Evolutionary conservation across 1,284 basidiomycete species (phyloP), one percentile per base, ranked within the genome.

Genomic region (Puccinia triticina): DNA sequence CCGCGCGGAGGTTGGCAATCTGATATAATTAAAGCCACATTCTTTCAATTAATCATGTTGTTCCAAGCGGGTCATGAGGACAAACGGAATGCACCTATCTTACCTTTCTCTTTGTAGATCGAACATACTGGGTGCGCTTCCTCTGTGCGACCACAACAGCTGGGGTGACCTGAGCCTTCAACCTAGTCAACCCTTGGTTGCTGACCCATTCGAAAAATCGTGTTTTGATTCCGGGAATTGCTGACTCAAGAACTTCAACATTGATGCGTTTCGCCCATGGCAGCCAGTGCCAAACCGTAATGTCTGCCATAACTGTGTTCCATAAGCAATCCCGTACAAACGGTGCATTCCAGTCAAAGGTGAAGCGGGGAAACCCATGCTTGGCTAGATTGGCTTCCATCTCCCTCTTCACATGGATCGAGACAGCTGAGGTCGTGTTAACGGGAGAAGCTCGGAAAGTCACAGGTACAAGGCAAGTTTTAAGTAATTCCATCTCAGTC

Each of bases 51-150:
- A 67, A 32, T 67, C 40, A 32, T 29, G 59, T 32, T 29, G n/a
- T 67, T 67, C 34, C 40, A 67, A 43, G 37, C 23, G 55, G 40
- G 26, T 64, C 18, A 67, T 43, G 40, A 12, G 10, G 34, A 40
- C 23, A 26, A 34, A 37, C 12, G 18, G 16, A 67, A 37, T 67
- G 32, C 2, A 43, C 18, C 23, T 53, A 53, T 53, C 40, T 67
- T 43, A 67, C 64, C 34, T 67, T 67, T 67, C 64, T 67, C 34
- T 67, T 67, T 67, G 64, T 67, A 34, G 14, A 16, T 40, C 64
- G 5, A 14, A 67, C 5, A 67, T 67, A 37, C 64, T 67, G 64
- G 14, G 32, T 5, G 16, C 26, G 32, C 32, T 67, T 67, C n/a
- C 64, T 67, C 34, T 37, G 34, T 67, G 32, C 34, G 21, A 29